Conservation (phyloP, 495 filamentous ascomycete genomes). For the Letharia columbiana region DNA sequence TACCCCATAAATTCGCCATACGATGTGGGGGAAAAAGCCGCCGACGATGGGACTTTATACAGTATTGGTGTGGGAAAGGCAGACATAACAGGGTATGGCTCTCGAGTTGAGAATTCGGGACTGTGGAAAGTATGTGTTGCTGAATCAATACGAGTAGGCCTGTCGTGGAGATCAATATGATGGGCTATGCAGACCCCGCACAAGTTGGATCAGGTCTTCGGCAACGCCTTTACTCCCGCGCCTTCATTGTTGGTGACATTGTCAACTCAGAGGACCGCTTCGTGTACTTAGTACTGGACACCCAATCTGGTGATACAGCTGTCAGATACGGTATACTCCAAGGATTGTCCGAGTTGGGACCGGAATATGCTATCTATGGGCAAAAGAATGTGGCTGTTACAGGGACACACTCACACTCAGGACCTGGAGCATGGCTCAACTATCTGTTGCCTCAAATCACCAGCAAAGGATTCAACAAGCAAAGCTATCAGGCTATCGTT, state of each 20-base stretch:
- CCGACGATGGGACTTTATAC: constrained; percentile 46
- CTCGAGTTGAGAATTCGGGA: constrained; percentile 34
- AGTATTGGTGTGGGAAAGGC: constrained; percentile 87
- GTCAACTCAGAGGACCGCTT: constrained; percentile 62
- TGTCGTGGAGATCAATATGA: constrained; percentile 84
- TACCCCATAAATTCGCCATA: constrained; percentile 13
- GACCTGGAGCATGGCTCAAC: constrained; percentile 90
- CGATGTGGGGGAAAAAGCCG: not conserved
- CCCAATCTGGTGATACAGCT: constrained; percentile 84
- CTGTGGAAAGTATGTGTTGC: constrained; percentile 13
- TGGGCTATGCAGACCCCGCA: constrained; percentile 84
- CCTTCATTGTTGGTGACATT: constrained; percentile 76
- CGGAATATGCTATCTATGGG: constrained; percentile 63
- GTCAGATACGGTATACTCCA: constrained; percentile 77
- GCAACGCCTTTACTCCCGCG: constrained; percentile 80
- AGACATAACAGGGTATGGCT: constrained; percentile 74
- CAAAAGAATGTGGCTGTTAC: constrained; percentile 84
- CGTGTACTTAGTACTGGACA: constrained; percentile 82
- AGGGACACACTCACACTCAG: constrained; percentile 90
- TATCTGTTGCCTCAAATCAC: constrained; percentile 94
- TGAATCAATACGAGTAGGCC: constrained; percentile 40
- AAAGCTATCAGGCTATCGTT: constrained; percentile 84
- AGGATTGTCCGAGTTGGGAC: constrained; percentile 56
- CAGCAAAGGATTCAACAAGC: constrained; percentile 77
- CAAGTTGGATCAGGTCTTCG: constrained; percentile 83